A percentile compares a stretch with the other conserved stretches of the same genome.
Evolutionary conservation across 352 stramenopile species (phyloP).

Genomic region (Phytophthora sansomeana): DNA sequence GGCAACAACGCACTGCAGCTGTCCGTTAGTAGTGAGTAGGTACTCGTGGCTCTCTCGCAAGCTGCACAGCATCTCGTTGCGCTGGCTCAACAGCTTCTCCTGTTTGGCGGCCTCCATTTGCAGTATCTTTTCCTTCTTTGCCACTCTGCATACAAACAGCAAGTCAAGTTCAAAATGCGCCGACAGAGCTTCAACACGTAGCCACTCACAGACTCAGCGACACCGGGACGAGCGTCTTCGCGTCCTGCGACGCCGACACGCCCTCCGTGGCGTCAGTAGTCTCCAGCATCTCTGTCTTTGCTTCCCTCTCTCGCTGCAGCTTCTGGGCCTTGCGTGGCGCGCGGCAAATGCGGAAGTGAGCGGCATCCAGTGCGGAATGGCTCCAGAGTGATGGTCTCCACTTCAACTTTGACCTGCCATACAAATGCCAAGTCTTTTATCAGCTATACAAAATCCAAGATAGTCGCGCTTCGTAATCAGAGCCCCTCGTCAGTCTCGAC

Average conservation of each 20-base stretch:
- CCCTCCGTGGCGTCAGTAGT: neutral
- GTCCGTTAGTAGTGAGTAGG: conserved; percentile 52
- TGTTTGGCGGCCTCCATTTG: conserved; percentile 44
- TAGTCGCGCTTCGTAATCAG: neutral
- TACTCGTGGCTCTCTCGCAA: conserved; percentile 48
- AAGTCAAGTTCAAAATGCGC: conserved; percentile 2
- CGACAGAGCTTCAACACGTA: neutral
- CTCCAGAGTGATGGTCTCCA: conserved; percentile 36
- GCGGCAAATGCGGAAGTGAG: conserved; percentile 35
- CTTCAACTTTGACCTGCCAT: conserved; percentile 31
- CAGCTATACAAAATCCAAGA: neutral
- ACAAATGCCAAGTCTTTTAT: conserved; percentile 6
- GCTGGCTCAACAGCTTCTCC: conserved; percentile 37
- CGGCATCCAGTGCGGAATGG: conserved; percentile 1
- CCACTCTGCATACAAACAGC: conserved; percentile 33
- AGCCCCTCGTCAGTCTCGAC: conserved; percentile 1
- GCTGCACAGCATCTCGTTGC: conserved; percentile 43
- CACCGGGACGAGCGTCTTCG: conserved; percentile 36
- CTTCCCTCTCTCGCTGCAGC: neutral
- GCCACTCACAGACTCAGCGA: conserved; percentile 44
- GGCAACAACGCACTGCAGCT: conserved; percentile 40
- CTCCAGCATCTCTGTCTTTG: conserved; percentile 15
- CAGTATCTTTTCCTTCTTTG: conserved; percentile 57
- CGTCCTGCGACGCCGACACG: conserved; percentile 20
- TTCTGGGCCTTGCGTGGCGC: conserved; percentile 8